phyloP scores from a whole-genome alignment of 2,329 filamentous ascomycete species.

The Penicillium frequentans region DNA sequence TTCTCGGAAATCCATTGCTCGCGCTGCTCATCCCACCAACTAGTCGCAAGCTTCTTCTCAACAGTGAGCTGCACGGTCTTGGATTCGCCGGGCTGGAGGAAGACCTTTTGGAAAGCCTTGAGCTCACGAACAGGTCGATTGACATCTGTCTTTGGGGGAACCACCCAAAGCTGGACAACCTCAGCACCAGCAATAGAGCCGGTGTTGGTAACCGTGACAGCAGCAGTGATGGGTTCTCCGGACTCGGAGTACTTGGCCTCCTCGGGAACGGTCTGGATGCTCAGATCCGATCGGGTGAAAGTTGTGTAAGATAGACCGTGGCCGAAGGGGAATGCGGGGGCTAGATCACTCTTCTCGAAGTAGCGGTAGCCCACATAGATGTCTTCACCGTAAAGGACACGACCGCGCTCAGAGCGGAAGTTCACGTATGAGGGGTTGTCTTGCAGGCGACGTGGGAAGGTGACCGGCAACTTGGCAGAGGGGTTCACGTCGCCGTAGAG shows the following conservation, averaged over 20 bases:
- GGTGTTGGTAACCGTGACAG: constrained; percentile 53
- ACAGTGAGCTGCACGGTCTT: constrained; percentile 57
- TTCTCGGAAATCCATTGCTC: constrained; percentile 66
- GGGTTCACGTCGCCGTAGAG: constrained; percentile 74
- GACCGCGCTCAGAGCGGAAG: constrained; percentile 68
- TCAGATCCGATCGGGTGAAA: constrained; percentile 58
- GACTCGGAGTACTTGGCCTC: constrained; percentile 40
- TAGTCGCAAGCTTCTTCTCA: constrained; percentile 65
- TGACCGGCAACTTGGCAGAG: constrained; percentile 65
- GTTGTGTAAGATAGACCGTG: constrained; percentile 77
- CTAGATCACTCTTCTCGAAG: constrained; percentile 69
- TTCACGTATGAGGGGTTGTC: constrained; percentile 77
- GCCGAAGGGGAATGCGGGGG: constrained; percentile 73
- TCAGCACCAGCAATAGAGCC: constrained; percentile 55
- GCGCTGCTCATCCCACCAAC: constrained; percentile 70
- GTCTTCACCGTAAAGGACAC: constrained; percentile 76
- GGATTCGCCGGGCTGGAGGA: constrained; percentile 60
- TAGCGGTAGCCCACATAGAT: constrained; percentile 79
- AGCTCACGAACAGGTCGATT: constrained; percentile 61
- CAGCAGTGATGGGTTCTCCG: constrained; percentile 49
- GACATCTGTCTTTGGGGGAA: constrained; percentile 50
- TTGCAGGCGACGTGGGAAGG: constrained; percentile 66
- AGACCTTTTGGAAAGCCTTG: constrained; percentile 66
- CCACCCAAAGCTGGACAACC: constrained; percentile 57
- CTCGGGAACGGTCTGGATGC: constrained; percentile 26